phyloP scores from a whole-genome alignment of 1,139 yeast genomes.

The Yamadazyma buinensis region DNA sequence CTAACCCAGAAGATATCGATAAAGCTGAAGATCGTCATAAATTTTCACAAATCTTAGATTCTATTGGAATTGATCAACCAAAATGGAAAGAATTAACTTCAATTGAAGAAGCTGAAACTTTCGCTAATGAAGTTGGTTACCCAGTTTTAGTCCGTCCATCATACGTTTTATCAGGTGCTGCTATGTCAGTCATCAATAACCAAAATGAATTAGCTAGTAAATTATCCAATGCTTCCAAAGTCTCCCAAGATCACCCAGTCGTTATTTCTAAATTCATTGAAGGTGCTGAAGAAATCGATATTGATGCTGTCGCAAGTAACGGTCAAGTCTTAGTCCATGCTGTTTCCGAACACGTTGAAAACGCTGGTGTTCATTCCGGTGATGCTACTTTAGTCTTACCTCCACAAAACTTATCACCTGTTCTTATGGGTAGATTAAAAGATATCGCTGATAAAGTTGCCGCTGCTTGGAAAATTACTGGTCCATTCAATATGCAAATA shows the following conservation, averaged over 20 bases:
- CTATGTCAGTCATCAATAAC: conserved; percentile 88
- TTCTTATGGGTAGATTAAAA: conserved; percentile 59
- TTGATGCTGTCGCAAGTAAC: conserved; percentile 90
- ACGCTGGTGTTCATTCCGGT: conserved; percentile 98
- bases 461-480: conserved; percentile 89
- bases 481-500: conserved; percentile 98
- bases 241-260: conserved; percentile 94
- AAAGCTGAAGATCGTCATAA: conserved; percentile 98
- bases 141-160: conserved; percentile 98
- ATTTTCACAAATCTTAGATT: conserved; percentile 89
- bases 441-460: conserved; percentile 92
- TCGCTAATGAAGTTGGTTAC: conserved; percentile 84
- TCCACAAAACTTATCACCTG: conserved; percentile 69
- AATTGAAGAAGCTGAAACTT: conserved; percentile 75
- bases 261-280: conserved; percentile 93
- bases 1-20: conserved; percentile 92
- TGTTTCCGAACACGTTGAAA: conserved; percentile 95
- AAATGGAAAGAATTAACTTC: conserved; percentile 95
- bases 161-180: conserved; percentile 96
- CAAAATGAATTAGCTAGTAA: conserved; percentile 76
- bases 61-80: conserved; percentile 92
- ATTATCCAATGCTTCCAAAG: conserved; percentile 83
- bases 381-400: conserved; percentile 95
- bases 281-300: conserved; percentile 95
- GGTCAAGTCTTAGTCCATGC: conserved; percentile 93